Percentiles rank a stretch among this genome's conserved stretches.
Conservation (phyloP, 2,329 filamentous ascomycete genomes). For the Monosporascus sp. region DNA sequence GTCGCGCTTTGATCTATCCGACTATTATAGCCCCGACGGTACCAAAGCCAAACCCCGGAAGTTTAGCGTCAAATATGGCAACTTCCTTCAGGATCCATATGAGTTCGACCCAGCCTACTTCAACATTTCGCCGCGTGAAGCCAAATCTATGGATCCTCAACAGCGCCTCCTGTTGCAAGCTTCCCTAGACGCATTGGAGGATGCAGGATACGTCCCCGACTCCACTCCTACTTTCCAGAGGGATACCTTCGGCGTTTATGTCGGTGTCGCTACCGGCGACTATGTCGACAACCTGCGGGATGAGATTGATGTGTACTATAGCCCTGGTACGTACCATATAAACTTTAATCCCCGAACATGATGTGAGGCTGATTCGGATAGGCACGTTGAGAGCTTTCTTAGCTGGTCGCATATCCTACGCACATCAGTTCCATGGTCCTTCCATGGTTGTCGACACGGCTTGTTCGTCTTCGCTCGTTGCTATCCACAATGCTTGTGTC, state of each 20-base stretch:
- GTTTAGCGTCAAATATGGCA: conserved; percentile 4
- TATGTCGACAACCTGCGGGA: conserved; percentile 25
- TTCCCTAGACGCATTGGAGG: conserved; percentile 14
- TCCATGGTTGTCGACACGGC: conserved; percentile 21
- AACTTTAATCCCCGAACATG: background rate
- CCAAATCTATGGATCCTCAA: conserved; percentile 16
- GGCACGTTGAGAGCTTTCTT: conserved; percentile 12
- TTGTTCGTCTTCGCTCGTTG: conserved; percentile 27
- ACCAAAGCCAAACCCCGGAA: background rate
- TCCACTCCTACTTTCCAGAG: conserved; percentile 12
- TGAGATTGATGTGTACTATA: conserved; percentile 24
- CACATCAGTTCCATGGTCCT: conserved; percentile 23
- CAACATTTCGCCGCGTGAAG: conserved; percentile 14
- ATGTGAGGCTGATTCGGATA: background rate
- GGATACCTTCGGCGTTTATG: conserved; percentile 24
- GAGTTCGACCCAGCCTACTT: conserved; percentile 14
- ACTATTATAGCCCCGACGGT: background rate
- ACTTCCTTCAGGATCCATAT: conserved; percentile 12
- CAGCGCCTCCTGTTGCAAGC: conserved; percentile 14
- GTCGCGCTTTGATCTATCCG: conserved; percentile 6
- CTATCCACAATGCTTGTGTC: conserved; percentile 25
- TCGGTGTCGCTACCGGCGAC: conserved; percentile 23
- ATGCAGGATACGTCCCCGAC: conserved; percentile 20
- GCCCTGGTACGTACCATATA: conserved; percentile 8
- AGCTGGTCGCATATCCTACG: conserved; percentile 20